Base-by-base conservation (phyloP, 2,329 filamentous ascomycete species). In the Exophiala calicioides region DNA sequence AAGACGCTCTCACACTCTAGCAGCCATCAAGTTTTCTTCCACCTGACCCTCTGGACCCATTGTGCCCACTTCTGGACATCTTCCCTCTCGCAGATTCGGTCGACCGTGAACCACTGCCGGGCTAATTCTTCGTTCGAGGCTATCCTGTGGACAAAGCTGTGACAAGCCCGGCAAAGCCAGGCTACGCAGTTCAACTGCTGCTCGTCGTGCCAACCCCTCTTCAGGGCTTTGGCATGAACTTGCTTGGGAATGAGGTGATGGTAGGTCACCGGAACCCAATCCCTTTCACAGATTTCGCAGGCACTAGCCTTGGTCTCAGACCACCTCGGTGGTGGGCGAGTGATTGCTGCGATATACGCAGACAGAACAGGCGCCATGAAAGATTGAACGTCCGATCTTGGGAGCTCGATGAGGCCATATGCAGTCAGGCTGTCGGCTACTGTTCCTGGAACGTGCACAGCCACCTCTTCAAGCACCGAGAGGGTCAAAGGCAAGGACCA, bases 151-250 rank as follows among this genome's bases (percentile, higher is more conserved):
- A 94, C 87, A 63, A 88, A 90, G 31, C 78, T 80, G 71, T 95
- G 89, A 60, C 89, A 95, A 2, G 88, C 85, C 38, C 88, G 76
- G 67, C 89, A 94, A 56, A 95, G 68, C 88, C 88, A 94, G 9
- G 89, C 88, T 15, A 93, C 89, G 62, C 82, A 89, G 60, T 87
- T 81, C 65, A 94, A 65, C 68, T 82, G 79, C 65, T 87, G 86
- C 53, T 82, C 80, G 3, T 78, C 77, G 70, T 90, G 86, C 88
- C 88, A 94, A 1, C 85, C 85, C 31, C 87, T 74, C 72, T 86
- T 88, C 29, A 88, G 64, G 3, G 80, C 87, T 63, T 89, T 88
- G 5, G 78, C 82, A 66, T 94, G 88, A 49, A 88, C 82, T 32
- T 79, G 78, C 30, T 81, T 78, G n/a, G 89, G 89, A 43, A 95